phyloP scores from a whole-genome alignment of 768 basidiomycete genomes.

The Russula sp. region DNA sequence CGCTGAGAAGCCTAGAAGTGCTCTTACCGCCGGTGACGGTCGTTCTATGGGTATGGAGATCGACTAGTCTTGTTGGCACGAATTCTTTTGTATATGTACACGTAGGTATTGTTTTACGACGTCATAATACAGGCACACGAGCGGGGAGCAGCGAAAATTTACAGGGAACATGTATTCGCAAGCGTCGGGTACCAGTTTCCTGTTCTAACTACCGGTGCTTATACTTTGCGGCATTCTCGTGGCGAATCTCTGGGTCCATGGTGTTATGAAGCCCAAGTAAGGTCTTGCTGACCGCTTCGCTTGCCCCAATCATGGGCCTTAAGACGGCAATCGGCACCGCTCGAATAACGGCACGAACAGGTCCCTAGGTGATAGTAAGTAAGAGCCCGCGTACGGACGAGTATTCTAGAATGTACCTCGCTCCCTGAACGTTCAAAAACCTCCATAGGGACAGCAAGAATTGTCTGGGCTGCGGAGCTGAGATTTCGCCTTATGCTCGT shows the following conservation, averaged over 20 bases:
- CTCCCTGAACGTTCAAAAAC: slow-evolving; percentile 92
- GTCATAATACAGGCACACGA: slow-evolving; percentile 1
- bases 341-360: slow-evolving; percentile 89
- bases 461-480: slow-evolving; percentile 94
- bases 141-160: background rate
- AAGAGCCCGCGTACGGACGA: background rate
- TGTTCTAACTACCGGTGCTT: slow-evolving; percentile 55
- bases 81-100: background rate
- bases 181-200: background rate
- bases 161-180: slow-evolving; percentile 5
- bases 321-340: slow-evolving; percentile 97
- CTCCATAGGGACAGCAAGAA: slow-evolving; percentile 98
- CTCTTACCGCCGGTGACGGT: slow-evolving; percentile 77
- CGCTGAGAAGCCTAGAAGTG: slow-evolving; percentile 54
- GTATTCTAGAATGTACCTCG: slow-evolving; percentile 50
- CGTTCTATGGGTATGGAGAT: slow-evolving; percentile 90
- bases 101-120: background rate
- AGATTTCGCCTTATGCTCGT: slow-evolving; percentile 80
- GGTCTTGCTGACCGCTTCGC: slow-evolving; percentile 94
- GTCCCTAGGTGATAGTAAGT: slow-evolving; percentile 50
- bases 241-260: slow-evolving; percentile 76
- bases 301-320: slow-evolving; percentile 97
- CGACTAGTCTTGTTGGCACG: slow-evolving; percentile 40
- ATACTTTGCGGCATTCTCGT: slow-evolving; percentile 91
- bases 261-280: slow-evolving; percentile 90